Base-by-base conservation (phyloP, 2,329 filamentous ascomycete genomes). In the Leptographium galeiforme region DNA sequence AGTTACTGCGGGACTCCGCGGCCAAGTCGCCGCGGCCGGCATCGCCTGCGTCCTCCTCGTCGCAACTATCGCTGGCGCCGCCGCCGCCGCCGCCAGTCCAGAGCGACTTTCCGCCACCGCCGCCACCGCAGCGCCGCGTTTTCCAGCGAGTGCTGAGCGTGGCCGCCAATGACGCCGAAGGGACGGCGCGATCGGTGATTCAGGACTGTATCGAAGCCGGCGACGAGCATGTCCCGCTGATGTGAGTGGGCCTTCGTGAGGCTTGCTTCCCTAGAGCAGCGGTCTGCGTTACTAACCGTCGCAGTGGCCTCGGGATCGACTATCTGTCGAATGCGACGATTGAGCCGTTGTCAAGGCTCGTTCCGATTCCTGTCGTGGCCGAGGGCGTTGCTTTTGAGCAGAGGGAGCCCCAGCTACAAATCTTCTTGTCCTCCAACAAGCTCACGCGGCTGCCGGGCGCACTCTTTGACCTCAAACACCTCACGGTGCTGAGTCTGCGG, bases 401-500 rank as follows among this genome's bases (percentile, higher is more conserved):
- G 6, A 71, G 75, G 52, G 76, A 79, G 7, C 81, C 82, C 0
- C 67, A 73, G 50, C 67, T 88, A 48, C 74, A 81, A 59, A 64
- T 89, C 1, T 84, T 78, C 55, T 67, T 89, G 14, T 74, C 75
- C 13, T 72, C 70, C 51, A 89, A 88, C 61, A 63, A 65, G 0
- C 70, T 89, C 5, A 65, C 63, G 2, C 67, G 68, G 14, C 68
- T 86, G 2, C 84, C 85, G 0, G 69, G 71, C 2, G 75, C 78
- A 48, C 65, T 88, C 2, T 84, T 85, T 60, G 72, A 77, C 48
- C 67, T 88, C 2, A 68, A 79, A 25, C 70, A 79, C 59, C 68
- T 88, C 34, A 82, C 78, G 0, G 76, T 82, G 16, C 73, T 89
- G 13, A 86, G 77, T 59, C 70, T 89, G 16, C 78, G 85, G 39